phyloP scores from a whole-genome alignment of 768 basidiomycete species.

The Gelatoporia subvermispora region DNA sequence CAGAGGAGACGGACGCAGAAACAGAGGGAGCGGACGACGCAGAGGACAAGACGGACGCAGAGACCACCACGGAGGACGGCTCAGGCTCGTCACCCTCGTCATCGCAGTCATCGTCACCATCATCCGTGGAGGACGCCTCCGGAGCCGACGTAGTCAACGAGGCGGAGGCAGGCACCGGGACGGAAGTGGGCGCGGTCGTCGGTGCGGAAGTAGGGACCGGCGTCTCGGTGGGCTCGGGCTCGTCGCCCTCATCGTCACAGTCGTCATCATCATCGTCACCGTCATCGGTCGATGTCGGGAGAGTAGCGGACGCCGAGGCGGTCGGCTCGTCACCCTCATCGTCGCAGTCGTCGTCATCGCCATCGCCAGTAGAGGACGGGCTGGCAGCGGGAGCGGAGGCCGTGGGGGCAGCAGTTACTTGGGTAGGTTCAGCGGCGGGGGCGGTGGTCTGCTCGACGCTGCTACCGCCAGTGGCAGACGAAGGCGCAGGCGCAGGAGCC shows the following conservation, averaged over 20 bases:
- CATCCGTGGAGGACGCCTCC: too few relatives aligned
- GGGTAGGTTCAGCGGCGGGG: not conserved
- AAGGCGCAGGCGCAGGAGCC: too few relatives aligned
- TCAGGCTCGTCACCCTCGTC: not conserved
- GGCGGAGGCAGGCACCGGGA: not conserved
- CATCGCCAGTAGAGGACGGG: not conserved
- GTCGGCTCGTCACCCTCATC: not conserved
- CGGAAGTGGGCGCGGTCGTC: not conserved
- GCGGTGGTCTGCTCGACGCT: too few relatives aligned
- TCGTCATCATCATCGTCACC: not conserved
- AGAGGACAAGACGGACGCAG: not conserved
- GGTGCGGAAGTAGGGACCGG: not conserved
- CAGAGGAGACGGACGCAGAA: not conserved
- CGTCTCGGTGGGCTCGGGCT: not conserved
- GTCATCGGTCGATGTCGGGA: not conserved
- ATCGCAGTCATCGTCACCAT: slow-evolving; percentile 1
- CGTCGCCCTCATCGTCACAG: not conserved
- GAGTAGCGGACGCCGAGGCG: not conserved
- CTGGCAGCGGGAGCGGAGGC: not conserved
- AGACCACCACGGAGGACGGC: not conserved
- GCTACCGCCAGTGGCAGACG: too few relatives aligned
- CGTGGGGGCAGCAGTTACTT: not conserved
- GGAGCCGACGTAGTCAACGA: too few relatives aligned
- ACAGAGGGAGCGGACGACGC: too few relatives aligned
- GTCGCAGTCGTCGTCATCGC: not conserved